Evolutionary conservation across 75 land plant species (phyloP), one percentile per base, ranked within the genome.

Genomic region (Larix kaempferi): DNA sequence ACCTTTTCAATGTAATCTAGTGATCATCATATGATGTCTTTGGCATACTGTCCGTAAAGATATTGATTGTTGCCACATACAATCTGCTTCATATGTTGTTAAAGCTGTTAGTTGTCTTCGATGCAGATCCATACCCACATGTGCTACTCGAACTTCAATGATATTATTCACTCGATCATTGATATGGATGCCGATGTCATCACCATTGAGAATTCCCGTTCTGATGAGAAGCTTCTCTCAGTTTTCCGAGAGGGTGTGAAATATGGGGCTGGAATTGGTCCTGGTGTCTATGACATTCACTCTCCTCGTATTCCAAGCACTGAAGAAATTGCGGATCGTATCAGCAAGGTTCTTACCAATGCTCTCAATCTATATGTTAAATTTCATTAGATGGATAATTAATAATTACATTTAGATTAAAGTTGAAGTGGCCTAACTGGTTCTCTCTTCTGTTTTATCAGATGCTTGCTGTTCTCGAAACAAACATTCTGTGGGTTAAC

Each of bases 111-210:
- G 3, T 41, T 41, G 44, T 71, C 21, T 71, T 21, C 44, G 22
- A 6, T 67, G 29, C 82, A 91, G 90, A 89, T 91, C 78, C 94
- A 91, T 82, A 89, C 91, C 56, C 94, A 91, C 82, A 89, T 91
- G 91, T 89, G 91, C 88, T 92, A 92, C 79, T 93, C 89, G 74
- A 77, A 93, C 86, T 93, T 90, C 84, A 93, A 90, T 57, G 92
- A 90, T 74, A 90, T 90, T 83, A 93, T 93, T 82, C 90, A 87
- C 74, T 90, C 95, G 26, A 93, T 90, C 82, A 90, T 93, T 76
- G 86, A 89, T 82, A 92, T 92, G 94, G 94, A 92, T 73, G 94
- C 94, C n/a, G 90, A 91, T 77, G 92, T 92, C 52, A 90, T 92
- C 87, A 90, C 92, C 55, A 90, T 90, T 78, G 92, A 90, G 87